Evolutionary conservation across 176 grass and related monocot species (phyloP).

Genomic region (Oryza punctata): DNA sequence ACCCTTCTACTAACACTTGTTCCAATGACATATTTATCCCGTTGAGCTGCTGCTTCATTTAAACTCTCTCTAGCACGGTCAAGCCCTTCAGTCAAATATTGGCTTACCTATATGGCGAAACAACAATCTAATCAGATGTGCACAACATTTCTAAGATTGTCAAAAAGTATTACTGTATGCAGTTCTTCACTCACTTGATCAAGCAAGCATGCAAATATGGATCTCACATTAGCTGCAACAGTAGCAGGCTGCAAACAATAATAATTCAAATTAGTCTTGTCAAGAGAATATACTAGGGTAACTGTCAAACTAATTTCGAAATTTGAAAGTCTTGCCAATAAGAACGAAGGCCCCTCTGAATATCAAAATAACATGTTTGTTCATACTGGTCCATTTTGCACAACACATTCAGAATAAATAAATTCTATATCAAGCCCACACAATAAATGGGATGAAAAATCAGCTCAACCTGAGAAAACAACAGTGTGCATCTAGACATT

Average conservation of each 20-base stretch:
- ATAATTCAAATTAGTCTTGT: constrained; percentile 18
- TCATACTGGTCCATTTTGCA: constrained; percentile 8
- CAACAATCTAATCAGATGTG: constrained; percentile 27
- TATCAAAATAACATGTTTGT: constrained; percentile 13
- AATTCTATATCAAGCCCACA: constrained; percentile 8
- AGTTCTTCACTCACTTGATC: constrained; percentile 80
- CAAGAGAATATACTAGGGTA: background rate
- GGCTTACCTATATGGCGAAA: constrained; percentile 68
- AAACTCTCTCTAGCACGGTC: constrained; percentile 90
- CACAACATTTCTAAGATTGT: constrained; percentile 21
- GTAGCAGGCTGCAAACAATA: constrained; percentile 67
- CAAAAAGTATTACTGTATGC: background rate
- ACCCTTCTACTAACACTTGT: constrained; percentile 95
- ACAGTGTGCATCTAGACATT: constrained; percentile 86
- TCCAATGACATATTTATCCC: constrained; percentile 83
- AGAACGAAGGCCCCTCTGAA: background rate
- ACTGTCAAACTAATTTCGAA: constrained; percentile 1
- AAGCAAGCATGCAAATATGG: constrained; percentile 89
- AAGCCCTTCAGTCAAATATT: constrained; percentile 96
- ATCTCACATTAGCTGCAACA: constrained; percentile 82
- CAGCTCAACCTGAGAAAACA: constrained; percentile 83
- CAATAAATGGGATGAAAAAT: constrained; percentile 27
- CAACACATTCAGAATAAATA: constrained; percentile 8
- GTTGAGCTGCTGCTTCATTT: constrained; percentile 75
- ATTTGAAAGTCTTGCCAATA: background rate